Percentiles rank a stretch among this genome's conserved stretches.
Evolutionary conservation across 495 filamentous ascomycete species (phyloP).

Genomic region (Penicillium verhagenii): DNA sequence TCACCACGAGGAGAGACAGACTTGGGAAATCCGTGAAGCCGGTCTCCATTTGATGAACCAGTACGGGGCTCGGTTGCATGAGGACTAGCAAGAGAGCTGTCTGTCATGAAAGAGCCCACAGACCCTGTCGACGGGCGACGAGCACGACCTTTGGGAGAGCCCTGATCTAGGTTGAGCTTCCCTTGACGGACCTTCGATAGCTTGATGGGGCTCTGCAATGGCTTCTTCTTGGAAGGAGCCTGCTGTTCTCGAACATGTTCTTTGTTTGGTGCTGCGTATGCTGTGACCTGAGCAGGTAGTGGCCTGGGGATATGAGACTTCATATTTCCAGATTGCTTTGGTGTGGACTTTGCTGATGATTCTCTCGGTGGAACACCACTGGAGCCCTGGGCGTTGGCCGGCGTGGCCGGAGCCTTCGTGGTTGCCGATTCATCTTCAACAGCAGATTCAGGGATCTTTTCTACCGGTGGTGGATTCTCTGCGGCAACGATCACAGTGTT

Average conservation of each 20-base stretch:
- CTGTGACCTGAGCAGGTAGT: too few relatives aligned
- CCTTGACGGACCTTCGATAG: slow-evolving; percentile 32
- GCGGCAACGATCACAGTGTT: background rate
- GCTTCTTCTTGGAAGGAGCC: slow-evolving; percentile 18
- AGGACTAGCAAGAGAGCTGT: slow-evolving; percentile 37
- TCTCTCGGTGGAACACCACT: background rate
- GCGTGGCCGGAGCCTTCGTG: background rate
- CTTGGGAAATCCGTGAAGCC: slow-evolving; percentile 18
- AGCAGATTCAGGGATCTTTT: background rate
- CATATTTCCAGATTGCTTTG: background rate
- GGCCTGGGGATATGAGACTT: background rate
- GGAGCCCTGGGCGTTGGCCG: background rate
- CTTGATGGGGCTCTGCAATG: slow-evolving; percentile 44
- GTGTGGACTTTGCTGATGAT: background rate
- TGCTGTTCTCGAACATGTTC: slow-evolving; percentile 5
- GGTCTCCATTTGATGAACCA: slow-evolving; percentile 31
- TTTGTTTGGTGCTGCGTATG: background rate
- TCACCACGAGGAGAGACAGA: slow-evolving; percentile 21
- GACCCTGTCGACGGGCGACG: slow-evolving; percentile 37
- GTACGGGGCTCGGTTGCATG: slow-evolving; percentile 28
- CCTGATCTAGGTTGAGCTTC: slow-evolving; percentile 25
- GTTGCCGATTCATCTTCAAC: background rate
- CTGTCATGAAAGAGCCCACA: slow-evolving; percentile 33
- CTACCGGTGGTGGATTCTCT: background rate
- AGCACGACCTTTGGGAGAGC: slow-evolving; percentile 17